phyloP scores from a whole-genome alignment of 2,329 filamentous ascomycete species.

The Epichloe hybrida region DNA sequence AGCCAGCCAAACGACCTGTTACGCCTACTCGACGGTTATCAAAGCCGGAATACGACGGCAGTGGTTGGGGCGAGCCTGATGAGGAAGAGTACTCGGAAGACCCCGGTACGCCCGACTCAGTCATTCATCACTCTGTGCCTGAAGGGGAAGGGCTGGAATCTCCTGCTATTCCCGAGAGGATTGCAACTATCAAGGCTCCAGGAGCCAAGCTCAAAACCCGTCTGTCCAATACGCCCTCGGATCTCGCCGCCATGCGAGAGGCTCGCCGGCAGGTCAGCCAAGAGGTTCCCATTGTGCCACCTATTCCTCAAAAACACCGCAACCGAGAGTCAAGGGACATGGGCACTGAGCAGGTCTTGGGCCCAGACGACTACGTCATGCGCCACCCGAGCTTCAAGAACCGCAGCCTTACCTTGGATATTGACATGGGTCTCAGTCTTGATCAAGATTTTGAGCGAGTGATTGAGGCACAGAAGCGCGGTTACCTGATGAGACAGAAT shows the following conservation, averaged over 20 bases:
- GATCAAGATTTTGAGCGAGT: slow-evolving; percentile 90
- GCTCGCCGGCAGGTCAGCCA: slow-evolving; percentile 74
- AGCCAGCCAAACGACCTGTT: slow-evolving; percentile 26
- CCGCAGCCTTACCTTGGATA: slow-evolving; percentile 67
- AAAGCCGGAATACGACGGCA: slow-evolving; percentile 51
- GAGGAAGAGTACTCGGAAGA: slow-evolving; percentile 42
- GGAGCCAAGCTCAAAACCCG: slow-evolving; percentile 81
- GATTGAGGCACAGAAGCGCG: slow-evolving; percentile 96
- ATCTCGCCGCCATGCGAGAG: slow-evolving; percentile 73
- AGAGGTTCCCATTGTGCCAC: slow-evolving; percentile 47
- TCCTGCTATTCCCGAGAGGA: slow-evolving; percentile 60
- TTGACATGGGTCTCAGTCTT: slow-evolving; percentile 73
- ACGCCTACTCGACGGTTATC: slow-evolving; percentile 38
- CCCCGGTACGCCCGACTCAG: slow-evolving; percentile 71
- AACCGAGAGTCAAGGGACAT: slow-evolving; percentile 38
- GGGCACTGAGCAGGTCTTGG: slow-evolving; percentile 23
- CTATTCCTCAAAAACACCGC: slow-evolving; percentile 47
- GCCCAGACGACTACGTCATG: slow-evolving; percentile 33
- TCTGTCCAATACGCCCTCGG: slow-evolving; percentile 74
- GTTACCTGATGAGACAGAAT: slow-evolving; percentile 97
- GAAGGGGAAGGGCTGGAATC: slow-evolving; percentile 35
- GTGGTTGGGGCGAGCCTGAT: slow-evolving; percentile 43
- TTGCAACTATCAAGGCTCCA: slow-evolving; percentile 80
- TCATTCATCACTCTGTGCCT: slow-evolving; percentile 63
- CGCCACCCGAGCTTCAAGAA: slow-evolving; percentile 65